Base-by-base conservation (phyloP, 2,329 filamentous ascomycete genomes). In the Exophiala bonariae region DNA sequence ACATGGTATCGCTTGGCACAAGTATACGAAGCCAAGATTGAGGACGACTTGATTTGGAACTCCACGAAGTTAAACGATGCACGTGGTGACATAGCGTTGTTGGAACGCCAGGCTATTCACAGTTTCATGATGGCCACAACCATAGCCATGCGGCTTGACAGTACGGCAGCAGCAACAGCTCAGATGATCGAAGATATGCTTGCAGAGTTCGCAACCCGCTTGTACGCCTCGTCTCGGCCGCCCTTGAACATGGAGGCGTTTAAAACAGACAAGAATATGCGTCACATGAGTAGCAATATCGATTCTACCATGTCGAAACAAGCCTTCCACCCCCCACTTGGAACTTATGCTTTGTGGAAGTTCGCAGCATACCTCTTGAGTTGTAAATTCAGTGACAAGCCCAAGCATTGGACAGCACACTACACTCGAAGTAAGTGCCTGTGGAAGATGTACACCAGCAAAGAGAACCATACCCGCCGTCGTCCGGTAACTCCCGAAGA, bases 41-140 rank as follows among this genome's bases (percentile, higher is more conserved):
- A 96, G 54, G 90, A 96, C 65, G 82, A 85, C 5, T 87, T 95
- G 4, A 80, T 91, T 4, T 95, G 90, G 90, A 87, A 85, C 16
- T 87, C 89, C 1, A 89, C 95, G 58, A 95, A 95, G 67, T 85
- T 95, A 69, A 95, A 95, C 68, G 92, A 87, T 63, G 85, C 86
- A 59, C 83, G 86, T 45, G 71, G 74, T 3, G 89, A 95, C 48
- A 69, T 95, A 35, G 79, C 89, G 18, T 82, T 81, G 41, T 80
- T 87, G 51, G 89, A 96, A 64, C 81, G 89, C 23, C 82, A 82
- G 59, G 85, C 89, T 1, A 91, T 95, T 36, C 89, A 95, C 65
- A 92, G 88, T 63, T 89, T 87, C 59, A 72, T 78, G 3, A 86
- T 87, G 82, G 83, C 85, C 6, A 72, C 84, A 32, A 80, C 83